Base-by-base conservation (phyloP, 805 yeast genomes). In the Teunomyces gatunensis region DNA sequence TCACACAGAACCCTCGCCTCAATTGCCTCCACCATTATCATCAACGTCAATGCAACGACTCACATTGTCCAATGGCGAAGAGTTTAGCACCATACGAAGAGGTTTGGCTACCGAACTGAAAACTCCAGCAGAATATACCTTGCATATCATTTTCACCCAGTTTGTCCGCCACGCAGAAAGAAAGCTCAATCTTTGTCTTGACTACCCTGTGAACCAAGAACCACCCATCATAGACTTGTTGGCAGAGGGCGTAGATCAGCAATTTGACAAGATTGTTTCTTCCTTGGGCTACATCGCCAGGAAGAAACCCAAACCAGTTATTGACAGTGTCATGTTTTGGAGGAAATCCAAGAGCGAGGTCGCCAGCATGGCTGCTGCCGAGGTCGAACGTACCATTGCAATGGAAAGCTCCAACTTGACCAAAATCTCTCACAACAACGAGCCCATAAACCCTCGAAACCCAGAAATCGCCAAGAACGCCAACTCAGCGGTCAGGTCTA, bases 251-350 rank as follows among this genome's bases (percentile, higher is more conserved):
- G 83, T 80, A 1, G 98, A 94, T 59, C 84, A 87, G 0, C 80
- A 79, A 17, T 92, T 94, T 61, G 99, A 94, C 65, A 81, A 87
- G 57, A 87, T 90, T 45, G 80, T 95, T 17, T 81, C 82, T 12
- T 87, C 97, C 0, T 69, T 94, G 47, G 99, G 99, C 6, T 88
- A 88, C 62, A 88, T 94, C 33, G 95, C 99, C 1, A 78, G 89
- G 47, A 77, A 85, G 21, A 88, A 89, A 54, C 97, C 98, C 0
- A 91, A 89, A 60, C 96, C 97, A 0, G 97, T 94, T 1, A 90
- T 95, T 29, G 99, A 94, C 64, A 89, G 96, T 5, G 96, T 94
- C 50, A 91, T 94, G 98, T 91, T 88, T 62, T 94, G 99, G 99
- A 78, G 98, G 50, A 89, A 92, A 63, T 82, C 92, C 1, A 94